Evolutionary conservation across 495 filamentous ascomycete species (phyloP).

Genomic region (Trichoderma asperelloides): DNA sequence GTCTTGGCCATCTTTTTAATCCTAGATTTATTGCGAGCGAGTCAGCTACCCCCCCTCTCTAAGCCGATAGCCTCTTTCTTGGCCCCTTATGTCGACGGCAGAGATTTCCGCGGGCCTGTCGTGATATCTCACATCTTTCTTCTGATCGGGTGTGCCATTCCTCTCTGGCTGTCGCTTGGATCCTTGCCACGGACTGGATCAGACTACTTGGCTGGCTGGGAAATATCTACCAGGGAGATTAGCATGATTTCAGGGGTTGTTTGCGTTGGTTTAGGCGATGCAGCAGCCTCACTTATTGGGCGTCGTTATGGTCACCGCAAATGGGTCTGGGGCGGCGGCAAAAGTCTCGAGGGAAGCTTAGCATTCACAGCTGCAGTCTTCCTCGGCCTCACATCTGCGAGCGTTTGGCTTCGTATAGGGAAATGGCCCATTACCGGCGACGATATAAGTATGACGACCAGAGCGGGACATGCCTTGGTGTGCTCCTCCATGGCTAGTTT

Average conservation of each 20-base stretch:
- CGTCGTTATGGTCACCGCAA: constrained; percentile 77
- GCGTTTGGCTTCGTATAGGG: constrained; percentile 64
- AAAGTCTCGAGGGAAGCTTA: constrained; percentile 82
- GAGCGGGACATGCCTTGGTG: constrained; percentile 48
- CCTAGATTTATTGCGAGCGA: constrained; percentile 80
- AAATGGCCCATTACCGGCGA: constrained; percentile 46
- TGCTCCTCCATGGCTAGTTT: constrained; percentile 78
- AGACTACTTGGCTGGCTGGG: constrained; percentile 59
- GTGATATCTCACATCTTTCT: constrained; percentile 95
- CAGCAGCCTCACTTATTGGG: constrained; percentile 86
- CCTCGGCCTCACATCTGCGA: constrained; percentile 59
- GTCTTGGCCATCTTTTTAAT: constrained; percentile 76
- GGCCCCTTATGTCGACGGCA: constrained; percentile 87
- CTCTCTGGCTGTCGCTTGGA: constrained; percentile 79
- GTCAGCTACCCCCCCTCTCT: constrained; percentile 81
- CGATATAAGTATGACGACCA: constrained; percentile 7
- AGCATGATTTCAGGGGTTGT: constrained; percentile 85
- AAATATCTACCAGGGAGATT: constrained; percentile 58
- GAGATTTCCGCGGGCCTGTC: constrained; percentile 86
- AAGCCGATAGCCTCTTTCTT: constrained; percentile 75
- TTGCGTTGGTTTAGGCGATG: constrained; percentile 92
- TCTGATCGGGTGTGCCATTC: constrained; percentile 90
- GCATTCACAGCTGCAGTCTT: constrained; percentile 80
- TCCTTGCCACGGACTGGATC: constrained; percentile 46
- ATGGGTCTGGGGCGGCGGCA: constrained; percentile 96